phyloP scores from a whole-genome alignment of 1,284 basidiomycete species.

The Cronartium quercuum region DNA sequence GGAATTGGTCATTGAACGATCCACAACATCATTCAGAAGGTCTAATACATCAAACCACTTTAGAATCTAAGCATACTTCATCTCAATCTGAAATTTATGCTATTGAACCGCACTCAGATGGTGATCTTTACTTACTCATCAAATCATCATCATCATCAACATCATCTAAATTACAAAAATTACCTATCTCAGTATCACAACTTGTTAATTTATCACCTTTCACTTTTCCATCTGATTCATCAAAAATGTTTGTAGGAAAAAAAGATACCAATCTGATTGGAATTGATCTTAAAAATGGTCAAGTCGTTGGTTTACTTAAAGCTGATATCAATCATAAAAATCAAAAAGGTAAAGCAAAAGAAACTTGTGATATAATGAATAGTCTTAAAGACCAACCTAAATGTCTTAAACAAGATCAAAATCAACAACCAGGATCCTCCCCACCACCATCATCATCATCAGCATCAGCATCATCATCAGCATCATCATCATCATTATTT shows the following conservation, averaged over 20 bases:
- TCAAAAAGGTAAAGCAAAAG: not conserved
- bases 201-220: constrained; percentile 81
- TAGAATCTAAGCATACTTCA: constrained; percentile 19
- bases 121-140: constrained; percentile 75
- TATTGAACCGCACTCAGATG: constrained; percentile 74
- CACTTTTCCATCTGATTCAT: constrained; percentile 64
- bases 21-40: constrained; percentile 43
- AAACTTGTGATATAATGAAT: not conserved
- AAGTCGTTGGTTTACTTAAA: constrained; percentile 68
- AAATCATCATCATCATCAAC: constrained; percentile 49
- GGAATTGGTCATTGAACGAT: constrained; percentile 70
- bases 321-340: constrained; percentile 49
- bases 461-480: too few relatives aligned
- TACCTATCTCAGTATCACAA: constrained; percentile 76
- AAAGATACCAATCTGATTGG: constrained; percentile 75
- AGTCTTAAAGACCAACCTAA: constrained; percentile 52
- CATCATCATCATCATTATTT: constrained; percentile 50
- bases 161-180: constrained; percentile 61
- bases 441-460: constrained; percentile 64
- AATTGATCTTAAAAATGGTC: constrained; percentile 73
- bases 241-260: constrained; percentile 70
- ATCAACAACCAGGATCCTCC: constrained; percentile 51
- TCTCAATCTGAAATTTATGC: constrained; percentile 67
- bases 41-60: constrained; percentile 38
- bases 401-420: constrained; percentile 51